Base-by-base conservation (phyloP, 2,329 filamentous ascomycete genomes). In the Exophiala lecanii-corni region DNA sequence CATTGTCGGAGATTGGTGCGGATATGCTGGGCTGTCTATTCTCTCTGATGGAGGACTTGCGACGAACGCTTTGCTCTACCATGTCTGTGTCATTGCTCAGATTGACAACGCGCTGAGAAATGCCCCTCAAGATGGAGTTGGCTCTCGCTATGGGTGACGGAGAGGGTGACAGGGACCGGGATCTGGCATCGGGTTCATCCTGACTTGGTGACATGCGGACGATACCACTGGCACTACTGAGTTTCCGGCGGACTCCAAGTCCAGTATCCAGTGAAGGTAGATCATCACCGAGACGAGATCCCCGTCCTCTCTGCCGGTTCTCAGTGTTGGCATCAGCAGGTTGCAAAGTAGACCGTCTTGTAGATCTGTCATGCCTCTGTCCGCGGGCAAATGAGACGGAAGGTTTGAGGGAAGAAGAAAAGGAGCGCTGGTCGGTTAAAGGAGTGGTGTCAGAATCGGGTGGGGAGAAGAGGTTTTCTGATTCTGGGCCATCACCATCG, bases 61-160 rank as follows among this genome's bases (percentile, higher is more conserved):
- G 74, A 31, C 79, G 75, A 17, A 81, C 74, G 39, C 78, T 81
- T 50, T 84, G 81, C 61, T 95, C 88, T 12, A 89, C 73, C 15
- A 86, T 70, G 56, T 96, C 87, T 3, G 83, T 84, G 58, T 97
- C 92, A 60, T 94, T 94, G 66, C 89, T 95, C 57, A 98, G 78
- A 60, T 97, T 97, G 59, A 98, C 92, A 43, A 98, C 89, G 70
- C 92, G 87, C 68, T 96, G 89, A 21, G 94, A 97, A 81, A 98
- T 94, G 54, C 80, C 81, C 51, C 84, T 78, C 65, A 89, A 79
- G 56, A 89, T 86, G 6, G 84, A 86, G 33, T 84, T 79, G 48
- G 85, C 84, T 55, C 80, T 74, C 17, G 75, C 78, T 39, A 89
- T 63, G 13, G 84, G 82, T 9, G 78, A 74, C 6, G 76, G 74